These are phyloP conservation scores for Blastobotrys raffinosifermentans DNA, from an alignment of 1,139 yeast genomes.

Conservation along the genomic window DNA sequence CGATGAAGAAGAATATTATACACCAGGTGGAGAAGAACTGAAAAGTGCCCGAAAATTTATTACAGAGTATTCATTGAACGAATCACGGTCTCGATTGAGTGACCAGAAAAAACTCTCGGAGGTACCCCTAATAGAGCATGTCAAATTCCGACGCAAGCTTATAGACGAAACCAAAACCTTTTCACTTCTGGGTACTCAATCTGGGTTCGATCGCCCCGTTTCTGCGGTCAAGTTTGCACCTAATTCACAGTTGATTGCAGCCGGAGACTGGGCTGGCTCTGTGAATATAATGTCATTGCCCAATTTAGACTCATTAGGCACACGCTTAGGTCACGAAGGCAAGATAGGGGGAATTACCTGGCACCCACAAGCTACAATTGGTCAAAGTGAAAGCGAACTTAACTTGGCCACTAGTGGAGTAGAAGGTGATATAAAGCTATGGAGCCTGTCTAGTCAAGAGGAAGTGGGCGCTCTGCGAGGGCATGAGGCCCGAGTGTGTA, in stretches of 20 bases:
- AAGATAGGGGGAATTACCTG: constrained; percentile 70
- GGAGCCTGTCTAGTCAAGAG: constrained; percentile 31
- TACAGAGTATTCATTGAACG: constrained; percentile 44
- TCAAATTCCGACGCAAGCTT: constrained; percentile 44
- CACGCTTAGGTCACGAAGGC: constrained; percentile 47
- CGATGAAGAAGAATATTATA: constrained; percentile 66
- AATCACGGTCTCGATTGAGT: constrained; percentile 41
- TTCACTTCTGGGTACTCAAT: constrained; percentile 62
- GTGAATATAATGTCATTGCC: constrained; percentile 44
- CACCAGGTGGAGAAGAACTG: constrained; percentile 66
- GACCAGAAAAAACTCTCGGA: constrained; percentile 27
- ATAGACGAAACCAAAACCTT: constrained; percentile 37
- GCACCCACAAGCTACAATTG: constrained; percentile 36
- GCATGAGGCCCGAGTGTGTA: constrained; percentile 56
- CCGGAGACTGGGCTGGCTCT: constrained; percentile 85
- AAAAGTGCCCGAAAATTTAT: constrained; percentile 49
- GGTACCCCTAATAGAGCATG: constrained; percentile 27
- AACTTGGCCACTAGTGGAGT: constrained; percentile 54
- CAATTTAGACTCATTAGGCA: constrained; percentile 33
- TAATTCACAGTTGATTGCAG: constrained; percentile 40
- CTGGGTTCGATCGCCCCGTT: constrained; percentile 61
- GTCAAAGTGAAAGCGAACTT: constrained; percentile 14
- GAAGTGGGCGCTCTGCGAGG: constrained; percentile 28
- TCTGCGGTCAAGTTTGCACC: constrained; percentile 51
- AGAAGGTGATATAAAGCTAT: constrained; percentile 51